Evolutionary conservation across 371 early-diverging fungal genomes (phyloP).

Genomic region (Syncephalastrum contaminatum): DNA sequence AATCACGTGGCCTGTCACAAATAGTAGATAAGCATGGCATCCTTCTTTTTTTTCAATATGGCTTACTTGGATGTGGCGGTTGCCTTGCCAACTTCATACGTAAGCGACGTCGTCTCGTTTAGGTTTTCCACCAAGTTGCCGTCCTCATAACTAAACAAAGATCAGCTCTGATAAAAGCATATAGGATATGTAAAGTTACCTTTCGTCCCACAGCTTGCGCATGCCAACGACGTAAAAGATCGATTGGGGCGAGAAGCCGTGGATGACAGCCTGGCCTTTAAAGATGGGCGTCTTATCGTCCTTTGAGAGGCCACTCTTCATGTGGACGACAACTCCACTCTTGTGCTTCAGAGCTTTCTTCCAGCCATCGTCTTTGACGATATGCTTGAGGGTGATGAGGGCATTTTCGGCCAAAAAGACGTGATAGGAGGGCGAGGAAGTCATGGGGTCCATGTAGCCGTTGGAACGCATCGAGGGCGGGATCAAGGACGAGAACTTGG

Average conservation of each 20-base stretch:
- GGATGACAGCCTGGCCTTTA: constrained; percentile 63
- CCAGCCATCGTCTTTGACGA: constrained; percentile 57
- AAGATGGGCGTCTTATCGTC: constrained; percentile 61
- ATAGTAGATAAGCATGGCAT: not conserved
- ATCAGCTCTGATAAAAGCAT: constrained; percentile 2
- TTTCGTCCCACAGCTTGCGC: constrained; percentile 64
- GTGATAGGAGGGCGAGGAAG: constrained; percentile 39
- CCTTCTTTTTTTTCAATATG: not conserved
- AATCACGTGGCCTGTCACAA: constrained; percentile 33
- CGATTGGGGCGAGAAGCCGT: constrained; percentile 65
- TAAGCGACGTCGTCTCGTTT: constrained; percentile 39
- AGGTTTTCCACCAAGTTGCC: constrained; percentile 56
- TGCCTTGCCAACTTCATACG: constrained; percentile 54
- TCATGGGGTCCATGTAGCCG: constrained; percentile 33
- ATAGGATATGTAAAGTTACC: constrained; percentile 22
- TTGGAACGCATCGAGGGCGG: constrained; percentile 6
- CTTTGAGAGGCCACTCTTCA: constrained; percentile 43
- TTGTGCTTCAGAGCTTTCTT: constrained; percentile 68
- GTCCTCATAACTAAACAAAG: constrained; percentile 43
- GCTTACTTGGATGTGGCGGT: constrained; percentile 49
- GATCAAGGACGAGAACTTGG: constrained; percentile 7
- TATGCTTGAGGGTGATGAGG: constrained; percentile 33
- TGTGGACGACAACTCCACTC: constrained; percentile 69
- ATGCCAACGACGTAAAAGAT: constrained; percentile 68
- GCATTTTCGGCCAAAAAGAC: constrained; percentile 48